Base-by-base conservation (phyloP, 78 protist genomes). In the Paratrimastix pyriformis region DNA sequence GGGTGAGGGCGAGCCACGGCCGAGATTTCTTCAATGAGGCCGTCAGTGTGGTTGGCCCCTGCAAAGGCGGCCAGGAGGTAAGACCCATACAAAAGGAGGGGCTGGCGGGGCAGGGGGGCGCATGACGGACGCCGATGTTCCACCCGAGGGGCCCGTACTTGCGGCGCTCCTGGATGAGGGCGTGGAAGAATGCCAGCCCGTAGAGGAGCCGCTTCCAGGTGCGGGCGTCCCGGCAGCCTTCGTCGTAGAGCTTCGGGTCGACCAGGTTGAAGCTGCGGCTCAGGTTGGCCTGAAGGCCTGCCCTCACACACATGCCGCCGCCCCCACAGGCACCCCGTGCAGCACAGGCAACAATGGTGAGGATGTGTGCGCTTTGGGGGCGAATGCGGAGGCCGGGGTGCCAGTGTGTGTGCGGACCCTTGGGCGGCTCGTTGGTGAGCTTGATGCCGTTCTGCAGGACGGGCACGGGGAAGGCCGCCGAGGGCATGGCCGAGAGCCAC, bases 391-490 rank as follows among this genome's bases (percentile, higher is more conserved):
- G 42, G 29, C 39, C 15, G 68, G 21, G 68, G 21, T 62, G 42
- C 24, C 68, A 62, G 68, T 29, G 21, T 15, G 68, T 62, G 11
- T 21, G 11, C 26, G 21, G 42, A 26, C 68, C 68, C 68, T 62
- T 62, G n/a, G 94, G 92, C 9, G 92, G 92, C 80, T 92, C 96
- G 65, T 75, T 66, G 39, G 88, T 84, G 64, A 92, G 33, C 81
- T 82, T 86, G 65, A 85, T 60, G n/a, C 87, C 88, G 30, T 72
- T 46, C 76, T 86, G 94, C 29, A 87, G 80, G 9, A 91, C 86
- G 8, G 90, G 29, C 21, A 86, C 86, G 0, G 94, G 94, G 84
- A 91, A 91, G 55, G 24, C 24, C 30, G n/a, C 55, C 33, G 76
- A 4, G 6, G 92, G 90, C 84, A 74, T 77, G 40, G 90, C 76